phyloP scores from a whole-genome alignment of 192 early-diverging fungal genomes.

The Mortierella antarctica region DNA sequence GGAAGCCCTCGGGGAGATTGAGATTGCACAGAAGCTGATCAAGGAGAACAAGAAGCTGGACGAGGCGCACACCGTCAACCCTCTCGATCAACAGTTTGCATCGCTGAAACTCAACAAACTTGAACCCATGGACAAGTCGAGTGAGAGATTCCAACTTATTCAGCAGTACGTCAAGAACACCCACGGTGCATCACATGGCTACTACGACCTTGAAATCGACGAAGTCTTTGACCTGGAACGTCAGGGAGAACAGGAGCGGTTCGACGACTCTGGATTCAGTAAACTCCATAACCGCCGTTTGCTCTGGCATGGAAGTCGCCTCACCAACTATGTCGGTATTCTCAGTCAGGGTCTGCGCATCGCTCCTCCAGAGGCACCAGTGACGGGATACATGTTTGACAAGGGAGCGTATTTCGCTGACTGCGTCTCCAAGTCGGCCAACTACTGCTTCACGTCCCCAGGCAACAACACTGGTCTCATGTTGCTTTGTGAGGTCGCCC shows the following conservation, averaged over 20 bases:
- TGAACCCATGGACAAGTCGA: slow-evolving; percentile 61
- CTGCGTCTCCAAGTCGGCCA: slow-evolving; percentile 78
- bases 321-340: slow-evolving; percentile 84
- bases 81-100: slow-evolving; percentile 68
- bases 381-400: slow-evolving; percentile 81
- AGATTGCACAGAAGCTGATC: slow-evolving; percentile 71
- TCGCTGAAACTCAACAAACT: slow-evolving; percentile 65
- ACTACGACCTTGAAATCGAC: slow-evolving; percentile 55
- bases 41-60: slow-evolving; percentile 50
- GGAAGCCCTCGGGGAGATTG: slow-evolving; percentile 74
- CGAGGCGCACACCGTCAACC: slow-evolving; percentile 58
- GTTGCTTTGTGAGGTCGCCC: slow-evolving; percentile 82
- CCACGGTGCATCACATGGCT: slow-evolving; percentile 69
- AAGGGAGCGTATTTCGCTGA: slow-evolving; percentile 90
- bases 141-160: slow-evolving; percentile 68
- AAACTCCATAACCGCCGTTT: slow-evolving; percentile 72
- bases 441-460: slow-evolving; percentile 68
- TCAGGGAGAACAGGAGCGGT: slow-evolving; percentile 67
- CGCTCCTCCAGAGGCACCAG: slow-evolving; percentile 79
- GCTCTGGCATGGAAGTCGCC: slow-evolving; percentile 83
- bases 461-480: slow-evolving; percentile 64
- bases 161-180: slow-evolving; percentile 71
- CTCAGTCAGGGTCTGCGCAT: slow-evolving; percentile 70
- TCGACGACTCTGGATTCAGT: slow-evolving; percentile 50
- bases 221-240: slow-evolving; percentile 69